These are phyloP conservation scores for Xenoacremonium recifei DNA, from an alignment of 2,329 filamentous ascomycete species.

Conservation along the genomic window DNA sequence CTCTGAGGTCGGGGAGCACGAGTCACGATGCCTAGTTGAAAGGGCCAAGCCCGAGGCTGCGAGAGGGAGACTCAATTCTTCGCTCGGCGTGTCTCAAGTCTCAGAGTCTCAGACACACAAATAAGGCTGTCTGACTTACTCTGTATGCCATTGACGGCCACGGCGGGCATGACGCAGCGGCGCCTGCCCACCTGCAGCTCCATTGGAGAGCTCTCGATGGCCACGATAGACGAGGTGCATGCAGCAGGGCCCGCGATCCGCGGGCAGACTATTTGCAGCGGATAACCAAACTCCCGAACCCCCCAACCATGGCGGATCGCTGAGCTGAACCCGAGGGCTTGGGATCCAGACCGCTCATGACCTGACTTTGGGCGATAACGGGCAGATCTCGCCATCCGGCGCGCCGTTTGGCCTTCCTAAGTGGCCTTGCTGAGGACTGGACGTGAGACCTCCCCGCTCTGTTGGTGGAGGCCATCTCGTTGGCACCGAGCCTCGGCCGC, in stretches of 20 bases:
- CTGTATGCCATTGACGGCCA: too few species aligned
- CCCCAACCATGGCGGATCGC: background rate
- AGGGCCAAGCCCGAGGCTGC: too few species aligned
- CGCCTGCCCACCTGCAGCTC: too few species aligned
- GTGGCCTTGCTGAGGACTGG: background rate
- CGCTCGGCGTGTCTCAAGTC: too few species aligned
- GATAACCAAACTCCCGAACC: slow-evolving; percentile 6
- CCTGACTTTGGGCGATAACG: background rate
- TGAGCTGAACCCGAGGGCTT: background rate
- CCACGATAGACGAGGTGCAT: too few species aligned
- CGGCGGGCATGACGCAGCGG: too few species aligned
- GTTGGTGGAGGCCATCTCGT: background rate
- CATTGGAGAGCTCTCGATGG: too few species aligned
- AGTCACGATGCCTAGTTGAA: too few species aligned
- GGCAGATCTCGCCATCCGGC: slow-evolving; percentile 10
- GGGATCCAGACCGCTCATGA: slow-evolving; percentile 14
- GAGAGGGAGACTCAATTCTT: too few species aligned
- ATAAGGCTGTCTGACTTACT: too few species aligned
- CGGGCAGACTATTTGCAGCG: slow-evolving; percentile 13
- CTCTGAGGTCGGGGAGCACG: too few species aligned
- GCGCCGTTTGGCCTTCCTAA: background rate
- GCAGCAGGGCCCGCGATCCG: slow-evolving; percentile 14
- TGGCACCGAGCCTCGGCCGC: background rate
- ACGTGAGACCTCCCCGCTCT: background rate
- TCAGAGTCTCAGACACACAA: too few species aligned